phyloP scores from a whole-genome alignment of 192 early-diverging fungal genomes.

The Coemansia sp. region DNA sequence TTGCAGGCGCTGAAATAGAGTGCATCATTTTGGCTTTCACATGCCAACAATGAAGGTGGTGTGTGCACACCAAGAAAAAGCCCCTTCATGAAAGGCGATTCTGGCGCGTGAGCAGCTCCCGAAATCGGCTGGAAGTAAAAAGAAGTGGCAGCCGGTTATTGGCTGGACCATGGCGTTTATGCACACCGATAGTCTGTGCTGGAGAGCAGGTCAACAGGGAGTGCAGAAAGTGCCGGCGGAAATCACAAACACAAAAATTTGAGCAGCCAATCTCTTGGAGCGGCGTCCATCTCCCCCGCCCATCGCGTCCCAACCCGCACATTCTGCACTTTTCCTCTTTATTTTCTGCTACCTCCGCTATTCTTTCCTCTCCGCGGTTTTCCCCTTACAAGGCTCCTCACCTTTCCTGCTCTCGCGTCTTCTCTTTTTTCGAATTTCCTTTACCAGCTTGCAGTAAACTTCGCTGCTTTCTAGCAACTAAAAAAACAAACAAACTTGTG shows the following conservation, averaged over 20 bases:
- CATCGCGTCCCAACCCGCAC: conserved; percentile 1
- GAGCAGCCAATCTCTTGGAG: conserved; percentile 6
- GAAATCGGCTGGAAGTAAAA: background rate
- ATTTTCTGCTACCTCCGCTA: conserved; percentile 7
- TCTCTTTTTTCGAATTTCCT: conserved; percentile 5
- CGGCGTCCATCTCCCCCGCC: conserved; percentile 7
- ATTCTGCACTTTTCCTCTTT: background rate
- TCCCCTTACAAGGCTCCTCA: background rate
- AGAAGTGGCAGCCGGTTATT: background rate
- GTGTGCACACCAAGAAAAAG: background rate
- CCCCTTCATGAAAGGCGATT: background rate
- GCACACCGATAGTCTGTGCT: background rate
- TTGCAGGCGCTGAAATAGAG: conserved; percentile 2
- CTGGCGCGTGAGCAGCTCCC: background rate
- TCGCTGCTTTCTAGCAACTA: background rate
- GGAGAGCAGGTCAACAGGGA: background rate
- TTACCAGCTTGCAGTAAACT: background rate
- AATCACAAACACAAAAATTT: conserved; percentile 1
- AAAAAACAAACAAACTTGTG: no score
- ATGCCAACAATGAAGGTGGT: background rate
- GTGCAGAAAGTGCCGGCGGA: conserved; percentile 3
- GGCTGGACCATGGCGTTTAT: conserved; percentile 2
- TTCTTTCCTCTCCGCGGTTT: conserved; percentile 2
- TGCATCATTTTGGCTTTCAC: background rate
- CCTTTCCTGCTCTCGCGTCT: background rate